Evolutionary conservation across 106 monocot genomes (phyloP).

Genomic region (Xerophyta viscosa): DNA sequence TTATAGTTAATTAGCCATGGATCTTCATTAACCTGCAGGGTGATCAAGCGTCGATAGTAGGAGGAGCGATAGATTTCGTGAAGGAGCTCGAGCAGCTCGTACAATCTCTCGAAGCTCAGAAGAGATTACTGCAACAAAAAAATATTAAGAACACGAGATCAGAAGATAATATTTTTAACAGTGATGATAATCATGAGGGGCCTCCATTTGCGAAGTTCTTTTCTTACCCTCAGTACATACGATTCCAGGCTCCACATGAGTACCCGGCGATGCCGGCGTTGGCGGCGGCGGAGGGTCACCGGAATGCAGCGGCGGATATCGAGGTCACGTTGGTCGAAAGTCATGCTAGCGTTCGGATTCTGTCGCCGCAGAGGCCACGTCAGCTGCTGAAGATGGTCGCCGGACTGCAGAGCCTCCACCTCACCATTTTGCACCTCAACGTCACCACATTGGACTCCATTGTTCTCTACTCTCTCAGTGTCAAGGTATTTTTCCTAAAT

Average conservation of each 20-base stretch:
- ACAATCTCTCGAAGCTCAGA: constrained; percentile 79
- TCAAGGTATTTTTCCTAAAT: constrained; percentile 92
- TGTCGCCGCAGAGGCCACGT: constrained; percentile 44
- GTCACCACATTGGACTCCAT: constrained; percentile 65
- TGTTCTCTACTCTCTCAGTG: constrained; percentile 85
- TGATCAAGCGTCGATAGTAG: constrained; percentile 96
- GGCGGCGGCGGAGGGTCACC: constrained; percentile 14
- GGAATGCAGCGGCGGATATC: constrained; percentile 51
- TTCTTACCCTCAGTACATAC: constrained; percentile 67
- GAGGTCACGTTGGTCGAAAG: constrained; percentile 79
- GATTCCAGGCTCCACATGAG: constrained; percentile 53
- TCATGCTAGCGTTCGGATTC: constrained; percentile 59
- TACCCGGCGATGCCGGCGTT: constrained; percentile 14
- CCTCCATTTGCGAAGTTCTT: constrained; percentile 88
- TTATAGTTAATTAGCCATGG: too few species aligned
- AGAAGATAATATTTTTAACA: background rate
- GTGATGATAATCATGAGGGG: background rate
- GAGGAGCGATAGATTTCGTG: constrained; percentile 93
- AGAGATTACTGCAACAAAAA: constrained; percentile 38
- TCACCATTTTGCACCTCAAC: constrained; percentile 74
- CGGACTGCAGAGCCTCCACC: constrained; percentile 53
- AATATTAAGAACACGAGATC: background rate
- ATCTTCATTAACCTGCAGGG: too few species aligned
- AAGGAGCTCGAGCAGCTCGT: constrained; percentile 92
- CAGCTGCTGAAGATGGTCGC: constrained; percentile 79